Base-by-base conservation (phyloP, 75 land plant genomes). In the Ceratopteris richardii region DNA sequence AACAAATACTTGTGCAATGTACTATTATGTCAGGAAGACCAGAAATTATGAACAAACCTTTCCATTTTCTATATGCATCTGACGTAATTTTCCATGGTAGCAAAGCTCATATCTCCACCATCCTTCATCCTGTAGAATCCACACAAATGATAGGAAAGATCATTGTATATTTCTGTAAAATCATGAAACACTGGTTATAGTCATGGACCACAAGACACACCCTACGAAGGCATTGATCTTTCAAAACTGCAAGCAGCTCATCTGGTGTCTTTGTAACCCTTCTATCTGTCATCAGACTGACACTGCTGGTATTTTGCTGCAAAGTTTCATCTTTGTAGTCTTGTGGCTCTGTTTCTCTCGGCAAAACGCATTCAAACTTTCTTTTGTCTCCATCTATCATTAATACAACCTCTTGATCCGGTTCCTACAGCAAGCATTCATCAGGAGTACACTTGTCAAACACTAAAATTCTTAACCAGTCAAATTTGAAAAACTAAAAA, bases 81-180 rank as follows among this genome's bases (percentile, higher is more conserved):
- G 96, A 36, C 90, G 70, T 62, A 90, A 31, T 33, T 59, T 59
- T 27, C 77, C 64, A 19, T 80, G 76, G 48, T 80, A 79, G 50
- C 96, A 90, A 27, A 90, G 74, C 67, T 90, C 96, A 67, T 90
- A 90, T 41, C 79, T 65, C 96, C 96, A 90, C 96, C 96, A 90
- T 36, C 96, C 90, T 48, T 85, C 96, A 68, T 82, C 79, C 96
- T 90, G 81, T 78, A 76, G 39, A 52, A 26, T 65, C 1, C 18
- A 54, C 7, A 28, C 51, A 7, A 26, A 29, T 2, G 7, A 23
- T 29, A 3, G 16, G 33, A 36, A 17, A 31, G 33, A 4, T 33
- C 7, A 33, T 9, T 33, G 37, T 33, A 33, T 33, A 4, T 33
- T 4, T 33, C 37, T 33, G n/a, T n/a, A n/a, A n/a, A n/a, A n/a